A percentile compares a stretch with the other conserved stretches of the same genome.
Conservation (phyloP, 225 moss, liverwort and hornwort genomes). For the Anthoceros angustus region DNA sequence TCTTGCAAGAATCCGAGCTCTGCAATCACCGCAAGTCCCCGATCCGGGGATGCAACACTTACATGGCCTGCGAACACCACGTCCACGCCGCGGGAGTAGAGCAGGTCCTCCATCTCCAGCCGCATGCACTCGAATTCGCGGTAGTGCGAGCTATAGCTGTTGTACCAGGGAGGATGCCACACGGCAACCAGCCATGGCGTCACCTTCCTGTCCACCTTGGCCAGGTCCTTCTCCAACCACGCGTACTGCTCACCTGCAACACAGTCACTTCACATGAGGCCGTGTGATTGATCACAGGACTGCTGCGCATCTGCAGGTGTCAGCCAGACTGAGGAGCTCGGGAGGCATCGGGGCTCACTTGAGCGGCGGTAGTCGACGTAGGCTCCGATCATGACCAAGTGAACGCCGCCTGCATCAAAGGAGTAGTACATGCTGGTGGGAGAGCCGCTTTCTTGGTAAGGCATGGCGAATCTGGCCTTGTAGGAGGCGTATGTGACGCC, state of each 20-base stretch:
- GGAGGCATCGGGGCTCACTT: slow-evolving; percentile 18
- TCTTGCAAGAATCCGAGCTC: background rate
- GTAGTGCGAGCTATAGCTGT: slow-evolving; percentile 66
- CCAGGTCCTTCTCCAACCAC: slow-evolving; percentile 62
- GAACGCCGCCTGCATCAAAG: slow-evolving; percentile 80
- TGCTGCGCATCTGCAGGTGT: too few species aligned
- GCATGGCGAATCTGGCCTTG: slow-evolving; percentile 69
- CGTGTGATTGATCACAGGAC: too few species aligned
- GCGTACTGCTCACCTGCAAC: slow-evolving; percentile 59
- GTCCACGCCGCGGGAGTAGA: slow-evolving; percentile 66
- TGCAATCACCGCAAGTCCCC: background rate
- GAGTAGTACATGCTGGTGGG: slow-evolving; percentile 78
- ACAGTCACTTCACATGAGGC: too few species aligned
- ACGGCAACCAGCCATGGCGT: slow-evolving; percentile 82
- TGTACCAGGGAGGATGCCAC: slow-evolving; percentile 92
- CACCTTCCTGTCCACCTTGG: slow-evolving; percentile 56
- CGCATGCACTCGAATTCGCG: slow-evolving; percentile 88
- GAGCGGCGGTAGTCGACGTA: slow-evolving; percentile 48
- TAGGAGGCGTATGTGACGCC: slow-evolving; percentile 46
- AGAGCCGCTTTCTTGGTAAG: slow-evolving; percentile 61
- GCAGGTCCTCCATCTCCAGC: slow-evolving; percentile 56
- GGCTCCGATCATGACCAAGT: slow-evolving; percentile 81
- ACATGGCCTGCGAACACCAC: slow-evolving; percentile 70
- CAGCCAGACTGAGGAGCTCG: background rate
- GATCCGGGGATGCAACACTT: slow-evolving; percentile 8